Evolutionary conservation across 345 rosid genomes (phyloP), one percentile per base, ranked within the genome.

Genomic region (Moricandia moricandioides): DNA sequence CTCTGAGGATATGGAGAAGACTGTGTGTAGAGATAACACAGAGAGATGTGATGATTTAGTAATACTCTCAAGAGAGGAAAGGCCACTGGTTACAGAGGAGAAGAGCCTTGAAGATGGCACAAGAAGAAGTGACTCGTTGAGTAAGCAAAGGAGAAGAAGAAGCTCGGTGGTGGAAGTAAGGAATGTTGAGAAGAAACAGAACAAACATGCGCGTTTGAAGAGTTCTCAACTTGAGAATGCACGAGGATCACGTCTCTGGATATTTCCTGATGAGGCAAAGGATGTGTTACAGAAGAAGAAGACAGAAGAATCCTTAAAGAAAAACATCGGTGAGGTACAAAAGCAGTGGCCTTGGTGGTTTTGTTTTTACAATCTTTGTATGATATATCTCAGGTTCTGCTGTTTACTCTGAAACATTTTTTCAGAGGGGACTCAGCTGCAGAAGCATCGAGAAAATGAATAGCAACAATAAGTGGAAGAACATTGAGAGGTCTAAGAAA

Each of bases 181-280:
- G 45, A 75, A 61, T 40, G 79, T 65, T 69, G 83, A 62, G 68
- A 78, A 78, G 74, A 68, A 72, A 21, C 43, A 3, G 17, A 54
- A 62, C 45, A 62, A 62, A 14, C 13, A 33, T 78, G 70, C 13
- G 45, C 11, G 31, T 27, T 57, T 43, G 24, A 76, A 79, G 58
- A 76, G 51, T 70, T 76, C 75, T 34, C 73, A 67, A 17, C 69
- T 78, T 47, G 60, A 66, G 14, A 72, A 62, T 11, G 70, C 64
- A 71, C 71, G 61, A 76, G 82, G 78, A 52, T 73, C 86, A 12
- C 85, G 86, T 29, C 84, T 80, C 56, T 89, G 98, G 98, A 85
- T 89, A 76, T 94, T 86, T 65, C 90, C 92, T 0, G 86, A 81
- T 60, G 89, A 83, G 72, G 78, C 81, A 40, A 84, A 77, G 59